Evolutionary conservation across 176 grass and related monocot genomes (phyloP), one percentile per base, ranked within the genome.

Genomic region (Puccinellia tenuiflora): DNA sequence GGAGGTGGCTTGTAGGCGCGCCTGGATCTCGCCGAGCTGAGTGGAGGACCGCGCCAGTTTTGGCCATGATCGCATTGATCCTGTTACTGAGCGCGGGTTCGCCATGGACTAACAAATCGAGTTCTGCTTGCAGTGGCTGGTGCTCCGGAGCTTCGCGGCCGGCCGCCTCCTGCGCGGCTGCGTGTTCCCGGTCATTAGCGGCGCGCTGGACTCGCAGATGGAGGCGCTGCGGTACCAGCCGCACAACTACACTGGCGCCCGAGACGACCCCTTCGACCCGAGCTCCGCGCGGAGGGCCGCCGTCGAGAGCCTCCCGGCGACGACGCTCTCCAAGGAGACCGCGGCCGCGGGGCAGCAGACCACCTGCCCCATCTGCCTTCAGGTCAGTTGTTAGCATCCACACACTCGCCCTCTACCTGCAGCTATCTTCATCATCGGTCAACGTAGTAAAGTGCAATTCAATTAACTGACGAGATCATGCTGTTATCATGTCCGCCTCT

Each of bases 351-450:
- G 25, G 15, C 69, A 89, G 16, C 85, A 21, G 20, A 74, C 74
- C 73, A 38, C 63, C 24, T 97, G 94, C 63, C 88, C 94, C 1
- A 89, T 97, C 51, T 97, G 94, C 87, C 89, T 97, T 18, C 26
- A 74, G n/a, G n/a, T n/a, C n/a, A n/a, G n/a, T n/a, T 31, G 71
- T 74, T 26, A 73, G 70, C 43, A 46, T 16, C 26, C 30, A 35
- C 30, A 9, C 6, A 17, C 30, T 21, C 17, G 15, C 15, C 30
- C n/a, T 33, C 61, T 64, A 1, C 11, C 6, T 33, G 6, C 8
- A 40, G 39, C 61, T 9, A 64, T 17, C 61, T 10, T 64, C 6
- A 15, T n/a, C n/a, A n/a, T 66, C 31, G 30, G 33, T 29, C 45
- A 46, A 46, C 26, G 59, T 26, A 0, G 25, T 30, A 29, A 5